These are phyloP conservation scores for Syncephalastrum monosporum DNA, from an alignment of 371 early-diverging fungal genomes.

Conservation along the genomic window DNA sequence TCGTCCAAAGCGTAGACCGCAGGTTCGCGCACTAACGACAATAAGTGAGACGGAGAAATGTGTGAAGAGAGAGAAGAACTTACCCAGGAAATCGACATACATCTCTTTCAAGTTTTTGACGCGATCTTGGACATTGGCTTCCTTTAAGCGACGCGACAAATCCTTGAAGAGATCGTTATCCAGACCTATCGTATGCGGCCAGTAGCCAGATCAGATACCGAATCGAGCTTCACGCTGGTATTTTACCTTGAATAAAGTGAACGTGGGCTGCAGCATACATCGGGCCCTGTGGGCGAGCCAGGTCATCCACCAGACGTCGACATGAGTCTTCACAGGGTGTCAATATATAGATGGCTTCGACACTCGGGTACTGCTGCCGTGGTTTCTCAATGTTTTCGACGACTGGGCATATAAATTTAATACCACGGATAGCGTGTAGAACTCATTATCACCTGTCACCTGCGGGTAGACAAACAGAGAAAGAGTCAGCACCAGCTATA, in stretches of 20 bases:
- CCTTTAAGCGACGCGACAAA: conserved; percentile 47
- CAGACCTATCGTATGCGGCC: conserved; percentile 20
- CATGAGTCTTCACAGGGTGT: conserved; percentile 81
- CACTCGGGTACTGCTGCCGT: conserved; percentile 80
- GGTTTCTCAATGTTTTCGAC: conserved; percentile 76
- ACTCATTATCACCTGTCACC: not conserved
- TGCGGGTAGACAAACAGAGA: not conserved
- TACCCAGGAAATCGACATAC: conserved; percentile 70
- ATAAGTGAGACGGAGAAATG: not conserved
- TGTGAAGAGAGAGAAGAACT: conserved; percentile 4
- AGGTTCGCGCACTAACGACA: conserved; percentile 69
- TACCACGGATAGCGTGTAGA: not conserved
- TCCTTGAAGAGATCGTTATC: conserved; percentile 68
- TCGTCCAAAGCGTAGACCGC: conserved; percentile 78
- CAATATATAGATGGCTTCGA: conserved; percentile 92
- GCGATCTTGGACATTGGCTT: conserved; percentile 56
- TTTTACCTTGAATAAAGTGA: conserved; percentile 72
- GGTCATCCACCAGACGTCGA: conserved; percentile 79
- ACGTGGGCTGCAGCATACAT: conserved; percentile 82
- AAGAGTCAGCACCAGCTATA: conserved; percentile 3
- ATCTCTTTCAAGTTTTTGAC: conserved; percentile 74
- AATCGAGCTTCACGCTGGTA: not conserved
- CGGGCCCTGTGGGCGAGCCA: conserved; percentile 51
- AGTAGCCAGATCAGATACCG: not conserved
- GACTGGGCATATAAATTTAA: conserved; percentile 11